Evolutionary conservation across 2,329 filamentous ascomycete species (phyloP).

Genomic region (Aspergillus candidus): DNA sequence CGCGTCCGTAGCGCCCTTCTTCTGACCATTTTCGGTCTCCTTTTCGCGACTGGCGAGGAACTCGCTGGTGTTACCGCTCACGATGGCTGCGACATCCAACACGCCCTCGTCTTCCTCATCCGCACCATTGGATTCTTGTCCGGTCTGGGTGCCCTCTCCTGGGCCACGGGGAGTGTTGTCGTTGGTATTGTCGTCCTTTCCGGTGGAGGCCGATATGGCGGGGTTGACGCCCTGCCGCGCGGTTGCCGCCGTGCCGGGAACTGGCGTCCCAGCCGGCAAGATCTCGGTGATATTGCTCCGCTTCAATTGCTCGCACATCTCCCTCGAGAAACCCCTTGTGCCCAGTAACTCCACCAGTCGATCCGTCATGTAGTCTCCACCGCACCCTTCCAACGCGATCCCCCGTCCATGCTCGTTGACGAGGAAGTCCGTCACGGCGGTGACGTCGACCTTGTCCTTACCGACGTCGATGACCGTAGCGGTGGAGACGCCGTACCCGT

Average conservation of each 20-base stretch:
- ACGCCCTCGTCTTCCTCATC: constrained; percentile 57
- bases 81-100: constrained; percentile 60
- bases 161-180: constrained; percentile 47
- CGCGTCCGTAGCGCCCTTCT: constrained; percentile 45
- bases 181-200: constrained; percentile 35
- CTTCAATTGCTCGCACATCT: constrained; percentile 63
- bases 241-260: constrained; percentile 47
- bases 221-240: constrained; percentile 45
- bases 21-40: constrained; percentile 53
- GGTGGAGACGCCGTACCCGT: constrained; percentile 73
- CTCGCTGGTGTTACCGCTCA: constrained; percentile 58
- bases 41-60: constrained; percentile 58
- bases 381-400: constrained; percentile 59
- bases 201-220: constrained; percentile 51
- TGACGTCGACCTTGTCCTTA: constrained; percentile 85
- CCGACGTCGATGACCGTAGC: constrained; percentile 89
- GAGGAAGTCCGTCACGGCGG: constrained; percentile 76
- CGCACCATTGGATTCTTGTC: constrained; percentile 44
- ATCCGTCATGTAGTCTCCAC: constrained; percentile 80
- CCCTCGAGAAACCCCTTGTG: constrained; percentile 51
- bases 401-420: constrained; percentile 64
- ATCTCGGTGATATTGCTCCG: constrained; percentile 58
- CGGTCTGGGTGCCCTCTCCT: constrained; percentile 50
- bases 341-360: constrained; percentile 62
- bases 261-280: constrained; percentile 47